Evolutionary conservation across 2,329 filamentous ascomycete genomes (phyloP).

Genomic region (Claviceps capensis): DNA sequence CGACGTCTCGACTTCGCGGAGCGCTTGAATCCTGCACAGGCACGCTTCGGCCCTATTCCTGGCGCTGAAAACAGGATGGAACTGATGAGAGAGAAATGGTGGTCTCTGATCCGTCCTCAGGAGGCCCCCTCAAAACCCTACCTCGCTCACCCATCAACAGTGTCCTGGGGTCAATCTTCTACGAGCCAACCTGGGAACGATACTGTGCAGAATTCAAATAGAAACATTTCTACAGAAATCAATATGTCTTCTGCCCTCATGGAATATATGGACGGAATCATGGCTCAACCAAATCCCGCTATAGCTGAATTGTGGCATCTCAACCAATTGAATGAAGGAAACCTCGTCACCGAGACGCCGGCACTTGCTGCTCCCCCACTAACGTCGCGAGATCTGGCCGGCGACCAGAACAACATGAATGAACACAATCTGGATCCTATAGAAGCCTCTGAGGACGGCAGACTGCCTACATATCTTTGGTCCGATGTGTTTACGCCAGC

Average conservation of each 20-base stretch:
- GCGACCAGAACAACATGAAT: slow-evolving; percentile 6
- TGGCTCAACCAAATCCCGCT: slow-evolving; percentile 23
- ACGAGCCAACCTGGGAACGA: slow-evolving; percentile 8
- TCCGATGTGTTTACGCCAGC: slow-evolving; percentile 17
- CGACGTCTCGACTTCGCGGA: slow-evolving; percentile 35
- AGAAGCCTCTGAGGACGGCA: slow-evolving; percentile 18
- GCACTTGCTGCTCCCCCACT: not conserved
- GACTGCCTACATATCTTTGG: slow-evolving; percentile 30
- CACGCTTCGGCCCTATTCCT: slow-evolving; percentile 33
- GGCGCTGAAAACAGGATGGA: slow-evolving; percentile 33
- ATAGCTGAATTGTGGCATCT: slow-evolving; percentile 21
- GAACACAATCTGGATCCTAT: slow-evolving; percentile 11
- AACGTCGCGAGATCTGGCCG: not conserved
- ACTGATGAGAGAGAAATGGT: slow-evolving; percentile 35
- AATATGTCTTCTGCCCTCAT: slow-evolving; percentile 17
- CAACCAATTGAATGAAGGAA: not conserved
- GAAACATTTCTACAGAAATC: slow-evolving; percentile 10
- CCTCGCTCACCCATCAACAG: not conserved
- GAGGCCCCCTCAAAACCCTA: slow-evolving; percentile 6
- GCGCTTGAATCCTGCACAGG: slow-evolving; percentile 27
- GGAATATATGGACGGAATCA: slow-evolving; percentile 23
- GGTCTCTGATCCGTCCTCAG: slow-evolving; percentile 29
- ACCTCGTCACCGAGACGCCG: not conserved
- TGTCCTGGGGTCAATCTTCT: not conserved
- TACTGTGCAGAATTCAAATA: slow-evolving; percentile 2